Percentiles rank a stretch among this genome's conserved stretches.
Conservation (phyloP, 768 basidiomycete species). For the Lactifluus subvellereus region DNA sequence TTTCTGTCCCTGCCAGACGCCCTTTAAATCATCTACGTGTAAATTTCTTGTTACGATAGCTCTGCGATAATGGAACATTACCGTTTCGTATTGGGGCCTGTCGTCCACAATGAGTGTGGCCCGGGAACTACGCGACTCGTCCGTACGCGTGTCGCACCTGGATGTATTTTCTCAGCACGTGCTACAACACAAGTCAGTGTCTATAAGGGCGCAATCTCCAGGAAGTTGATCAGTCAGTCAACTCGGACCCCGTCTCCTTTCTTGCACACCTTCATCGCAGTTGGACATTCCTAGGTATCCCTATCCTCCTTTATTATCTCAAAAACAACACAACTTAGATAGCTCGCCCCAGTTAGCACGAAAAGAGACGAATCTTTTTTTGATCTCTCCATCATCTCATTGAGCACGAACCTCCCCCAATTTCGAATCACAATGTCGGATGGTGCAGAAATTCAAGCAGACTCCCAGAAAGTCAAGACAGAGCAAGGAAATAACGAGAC, state of each 20-base stretch:
- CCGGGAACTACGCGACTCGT: no score
- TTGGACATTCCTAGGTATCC: not conserved
- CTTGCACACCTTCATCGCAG: not conserved
- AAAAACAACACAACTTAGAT: not conserved
- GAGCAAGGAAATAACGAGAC: conserved; percentile 59
- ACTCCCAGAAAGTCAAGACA: conserved; percentile 27
- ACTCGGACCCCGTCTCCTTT: conserved; percentile 7
- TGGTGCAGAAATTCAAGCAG: not conserved
- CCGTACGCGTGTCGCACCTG: not conserved
- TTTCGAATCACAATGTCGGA: conserved; percentile 12
- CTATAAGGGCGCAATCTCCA: conserved; percentile 11
- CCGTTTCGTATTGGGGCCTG: not conserved
- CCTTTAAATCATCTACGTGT: not conserved
- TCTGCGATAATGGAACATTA: not conserved
- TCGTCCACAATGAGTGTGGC: no score
- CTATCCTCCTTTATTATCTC: not conserved
- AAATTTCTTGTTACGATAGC: not conserved
- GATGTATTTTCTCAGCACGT: conserved; percentile 19
- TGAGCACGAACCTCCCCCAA: not conserved
- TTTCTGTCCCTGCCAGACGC: not conserved
- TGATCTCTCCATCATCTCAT: not conserved
- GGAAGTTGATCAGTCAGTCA: conserved; percentile 5
- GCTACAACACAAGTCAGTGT: not conserved
- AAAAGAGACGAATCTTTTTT: not conserved
- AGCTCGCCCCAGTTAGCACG: no score